phyloP scores from a whole-genome alignment of 768 basidiomycete genomes.

The Tricholoma saponaceum region DNA sequence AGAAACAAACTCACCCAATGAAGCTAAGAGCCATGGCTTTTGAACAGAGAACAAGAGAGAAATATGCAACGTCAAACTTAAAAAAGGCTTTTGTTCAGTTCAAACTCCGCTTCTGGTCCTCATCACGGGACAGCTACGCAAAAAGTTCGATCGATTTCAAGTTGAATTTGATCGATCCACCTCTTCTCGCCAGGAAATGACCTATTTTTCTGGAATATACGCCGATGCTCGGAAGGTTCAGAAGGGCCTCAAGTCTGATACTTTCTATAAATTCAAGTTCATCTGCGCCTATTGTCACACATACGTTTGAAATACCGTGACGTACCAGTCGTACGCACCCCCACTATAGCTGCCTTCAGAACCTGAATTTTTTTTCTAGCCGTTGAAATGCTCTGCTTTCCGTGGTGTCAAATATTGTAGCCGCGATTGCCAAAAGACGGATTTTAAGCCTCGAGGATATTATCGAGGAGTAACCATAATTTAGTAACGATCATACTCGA shows the following conservation, averaged over 20 bases:
- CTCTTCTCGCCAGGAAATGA: too few species aligned
- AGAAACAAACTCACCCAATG: slow-evolving; percentile 50
- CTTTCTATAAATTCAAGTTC: too few species aligned
- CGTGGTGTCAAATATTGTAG: not conserved
- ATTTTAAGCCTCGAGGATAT: not conserved
- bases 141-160: too few species aligned
- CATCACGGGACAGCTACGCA: not conserved
- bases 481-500: too few species aligned
- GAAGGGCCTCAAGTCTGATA: not conserved
- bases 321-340: not conserved
- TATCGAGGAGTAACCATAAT: not conserved
- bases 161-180: too few species aligned
- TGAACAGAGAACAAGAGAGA: not conserved
- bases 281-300: not conserved
- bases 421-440: not conserved
- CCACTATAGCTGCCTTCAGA: not conserved
- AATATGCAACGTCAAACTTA: too few species aligned
- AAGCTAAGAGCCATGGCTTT: slow-evolving; percentile 67
- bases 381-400: not conserved
- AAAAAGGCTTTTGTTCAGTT: too few species aligned
- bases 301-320: too few species aligned
- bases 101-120: too few species aligned
- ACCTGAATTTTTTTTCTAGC: too few species aligned
- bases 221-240: not conserved
- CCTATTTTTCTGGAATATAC: not conserved